Conservation (phyloP, 345 rosid species). For the Ceriops tagal region DNA sequence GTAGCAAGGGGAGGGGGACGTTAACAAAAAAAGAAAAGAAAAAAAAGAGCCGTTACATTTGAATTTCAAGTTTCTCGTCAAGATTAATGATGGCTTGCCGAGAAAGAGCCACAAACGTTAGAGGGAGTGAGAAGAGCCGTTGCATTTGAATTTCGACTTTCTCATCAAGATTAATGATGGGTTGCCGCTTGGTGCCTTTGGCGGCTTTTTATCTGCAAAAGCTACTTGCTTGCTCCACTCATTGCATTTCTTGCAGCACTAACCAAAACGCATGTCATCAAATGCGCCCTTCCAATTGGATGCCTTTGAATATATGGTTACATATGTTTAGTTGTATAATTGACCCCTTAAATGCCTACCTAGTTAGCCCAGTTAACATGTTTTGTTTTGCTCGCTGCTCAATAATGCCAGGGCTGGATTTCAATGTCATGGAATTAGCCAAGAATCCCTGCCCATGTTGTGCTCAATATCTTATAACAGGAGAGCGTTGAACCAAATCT, state of each 20-base stretch:
- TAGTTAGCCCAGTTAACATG: background rate
- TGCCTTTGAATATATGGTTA: background rate
- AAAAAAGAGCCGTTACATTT: slow-evolving; percentile 37
- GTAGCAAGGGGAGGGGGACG: background rate
- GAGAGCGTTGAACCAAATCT: too few species aligned
- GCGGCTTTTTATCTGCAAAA: background rate
- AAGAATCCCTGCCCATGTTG: too few species aligned
- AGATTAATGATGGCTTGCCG: background rate
- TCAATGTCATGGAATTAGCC: too few species aligned
- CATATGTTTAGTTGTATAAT: background rate
- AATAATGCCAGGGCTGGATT: too few species aligned
- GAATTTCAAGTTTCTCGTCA: slow-evolving; percentile 32
- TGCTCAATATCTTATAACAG: too few species aligned
- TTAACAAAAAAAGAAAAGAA: too few species aligned
- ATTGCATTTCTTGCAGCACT: slow-evolving; percentile 1
- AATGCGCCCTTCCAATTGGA: background rate
- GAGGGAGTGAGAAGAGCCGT: slow-evolving; percentile 21
- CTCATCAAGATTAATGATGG: background rate
- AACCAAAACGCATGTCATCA: background rate
- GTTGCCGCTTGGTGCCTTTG: slow-evolving; percentile 2
- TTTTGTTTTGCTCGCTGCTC: background rate
- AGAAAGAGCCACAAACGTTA: background rate
- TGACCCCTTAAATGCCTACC: background rate
- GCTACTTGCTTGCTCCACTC: background rate
- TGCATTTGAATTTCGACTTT: slow-evolving; percentile 44